Percentiles rank a stretch among this genome's conserved stretches.
phyloP scores from a whole-genome alignment of 164 flowering plant genomes.

The Magnolia sinica region DNA sequence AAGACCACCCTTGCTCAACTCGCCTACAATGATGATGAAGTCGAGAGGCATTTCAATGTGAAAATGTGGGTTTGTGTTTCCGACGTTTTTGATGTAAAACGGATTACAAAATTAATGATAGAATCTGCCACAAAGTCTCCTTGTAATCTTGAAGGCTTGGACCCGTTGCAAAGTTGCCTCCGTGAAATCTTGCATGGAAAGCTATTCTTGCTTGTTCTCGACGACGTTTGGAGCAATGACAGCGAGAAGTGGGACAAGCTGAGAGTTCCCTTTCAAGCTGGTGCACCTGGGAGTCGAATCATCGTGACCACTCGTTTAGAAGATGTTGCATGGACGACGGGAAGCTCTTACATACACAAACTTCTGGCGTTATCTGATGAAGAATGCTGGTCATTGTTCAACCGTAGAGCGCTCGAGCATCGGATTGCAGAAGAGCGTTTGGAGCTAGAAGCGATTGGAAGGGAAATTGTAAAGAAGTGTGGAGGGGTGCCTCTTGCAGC shows the following conservation, averaged over 20 bases:
- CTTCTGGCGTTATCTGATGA: not conserved
- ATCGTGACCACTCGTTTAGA: conserved; percentile 7
- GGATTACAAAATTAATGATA: not conserved
- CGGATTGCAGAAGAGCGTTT: not conserved
- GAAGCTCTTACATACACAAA: not conserved
- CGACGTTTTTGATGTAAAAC: not conserved
- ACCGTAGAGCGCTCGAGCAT: not conserved
- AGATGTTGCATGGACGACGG: not conserved
- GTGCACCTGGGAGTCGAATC: conserved; percentile 6
- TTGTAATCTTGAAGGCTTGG: no score
- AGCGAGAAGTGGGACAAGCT: not conserved
- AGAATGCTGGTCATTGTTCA: not conserved
- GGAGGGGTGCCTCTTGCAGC: conserved; percentile 2
- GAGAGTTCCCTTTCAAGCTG: not conserved
- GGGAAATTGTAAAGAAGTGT: conserved; percentile 5
- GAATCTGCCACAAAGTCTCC: not conserved
- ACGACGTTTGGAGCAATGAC: not conserved
- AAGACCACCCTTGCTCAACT: not conserved
- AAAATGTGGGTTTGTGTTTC: not conserved
- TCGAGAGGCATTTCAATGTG: not conserved
- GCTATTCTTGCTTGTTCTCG: not conserved
- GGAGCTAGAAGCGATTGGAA: not conserved
- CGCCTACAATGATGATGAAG: not conserved
- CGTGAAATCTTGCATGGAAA: not conserved
- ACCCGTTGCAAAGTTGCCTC: not conserved